Base-by-base conservation (phyloP, 257 asterid genomes). In the Solanum gracilifrons region DNA sequence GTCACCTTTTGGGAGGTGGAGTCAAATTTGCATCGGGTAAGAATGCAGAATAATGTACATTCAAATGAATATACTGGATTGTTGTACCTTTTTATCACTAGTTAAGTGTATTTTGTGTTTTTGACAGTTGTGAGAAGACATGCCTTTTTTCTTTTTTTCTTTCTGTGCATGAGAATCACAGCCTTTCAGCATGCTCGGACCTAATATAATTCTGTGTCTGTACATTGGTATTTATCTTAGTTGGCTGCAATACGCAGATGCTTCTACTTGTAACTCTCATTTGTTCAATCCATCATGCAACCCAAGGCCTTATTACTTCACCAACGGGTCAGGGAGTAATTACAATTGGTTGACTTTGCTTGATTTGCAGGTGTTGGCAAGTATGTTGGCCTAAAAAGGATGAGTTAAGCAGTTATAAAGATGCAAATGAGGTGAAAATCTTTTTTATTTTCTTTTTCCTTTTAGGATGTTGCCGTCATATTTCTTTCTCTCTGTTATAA, bases 341-440 rank as follows among this genome's bases (percentile, higher is more conserved):
- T 29, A 27, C 13, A 29, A 15, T 25, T 41, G 18, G 37, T 77
- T 79, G 37, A 27, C 84, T 79, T 64, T 77, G 72, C 87, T 41
- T 73, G 66, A 66, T 74, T 64, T 16, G 88, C 88, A 95, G 98
- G 90, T 95, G 98, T 82, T 93, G 94, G 95, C 87, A 37, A 84
- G 97, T 94, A 25, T 73, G 39, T 74, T 93, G 97, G 98, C 96
- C 93, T 33, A 92, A 91, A 90, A 95, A 90, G 90, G 93, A 91
- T 69, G 95, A 92, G 82, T 69, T 37, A 86, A 88, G 76, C 88
- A 88, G 89, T 86, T 95, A 84, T 89, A 94, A 94, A 91, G 98
- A 95, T 88, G 96, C 98, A 60, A 95, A 95, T 87, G 96, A 93
- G 95, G 98, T 93, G 89, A 20, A 87, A 41, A 77, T 3, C 55